These are phyloP conservation scores for Bifiguratus adelaidae DNA, from an alignment of 192 early-diverging fungal genomes.

Conservation along the genomic window DNA sequence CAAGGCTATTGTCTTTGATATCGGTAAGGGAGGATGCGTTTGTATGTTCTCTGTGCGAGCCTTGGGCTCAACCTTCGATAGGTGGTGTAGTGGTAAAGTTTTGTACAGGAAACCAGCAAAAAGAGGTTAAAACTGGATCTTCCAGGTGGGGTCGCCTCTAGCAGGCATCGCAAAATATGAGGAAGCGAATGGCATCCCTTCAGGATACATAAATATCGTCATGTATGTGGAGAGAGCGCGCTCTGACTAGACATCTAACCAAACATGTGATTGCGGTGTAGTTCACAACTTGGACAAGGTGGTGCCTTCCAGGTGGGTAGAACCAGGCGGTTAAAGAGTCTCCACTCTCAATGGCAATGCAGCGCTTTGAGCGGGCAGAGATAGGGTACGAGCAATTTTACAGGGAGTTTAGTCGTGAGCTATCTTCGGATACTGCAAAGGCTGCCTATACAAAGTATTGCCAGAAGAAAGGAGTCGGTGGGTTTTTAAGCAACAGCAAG, in stretches of 20 bases:
- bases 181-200: constrained; percentile 46
- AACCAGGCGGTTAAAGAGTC: no score
- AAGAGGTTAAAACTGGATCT: no score
- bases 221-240: constrained; percentile 29
- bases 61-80: no score
- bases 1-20: constrained; percentile 78
- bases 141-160: constrained; percentile 71
- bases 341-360: no score
- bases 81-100: no score
- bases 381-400: no score
- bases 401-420: no score
- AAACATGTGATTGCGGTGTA: background rate
- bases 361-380: no score
- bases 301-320: constrained; percentile 29
- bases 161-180: constrained; percentile 66
- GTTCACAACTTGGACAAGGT: constrained; percentile 20
- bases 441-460: no score
- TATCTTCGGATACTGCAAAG: no score
- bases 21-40: constrained; percentile 29
- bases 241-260: background rate
- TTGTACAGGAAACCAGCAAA: no score
- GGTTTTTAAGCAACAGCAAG: background rate
- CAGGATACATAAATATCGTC: constrained; percentile 76
- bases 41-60: no score
- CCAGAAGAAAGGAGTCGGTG: background rate